A percentile compares a stretch with the other conserved stretches of the same genome.
Conservation (phyloP, 176 grass and related monocot species). For the Triticum monococcum region DNA sequence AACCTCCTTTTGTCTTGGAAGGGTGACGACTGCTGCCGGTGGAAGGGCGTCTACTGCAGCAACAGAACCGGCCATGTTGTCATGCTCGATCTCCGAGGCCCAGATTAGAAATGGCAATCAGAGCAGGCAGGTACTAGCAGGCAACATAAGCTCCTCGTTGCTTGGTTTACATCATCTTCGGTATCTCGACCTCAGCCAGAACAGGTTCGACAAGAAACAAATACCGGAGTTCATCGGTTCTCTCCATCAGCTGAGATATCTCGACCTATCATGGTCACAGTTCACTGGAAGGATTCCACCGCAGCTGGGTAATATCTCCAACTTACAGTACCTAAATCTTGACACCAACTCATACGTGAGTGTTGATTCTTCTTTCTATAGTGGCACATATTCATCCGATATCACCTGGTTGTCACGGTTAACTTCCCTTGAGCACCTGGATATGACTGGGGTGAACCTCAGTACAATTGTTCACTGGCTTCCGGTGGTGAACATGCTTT, state of each 20-base stretch:
- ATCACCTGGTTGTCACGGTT: conserved; percentile 24
- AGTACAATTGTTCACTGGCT: neutral
- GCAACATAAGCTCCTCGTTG: neutral
- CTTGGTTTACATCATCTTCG: neutral
- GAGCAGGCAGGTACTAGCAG: neutral
- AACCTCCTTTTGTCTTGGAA: neutral
- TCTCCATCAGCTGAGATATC: neutral
- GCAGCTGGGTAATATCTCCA: no score
- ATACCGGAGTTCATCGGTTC: neutral
- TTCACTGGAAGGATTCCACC: no score
- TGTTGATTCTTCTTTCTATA: no score
- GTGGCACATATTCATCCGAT: neutral
- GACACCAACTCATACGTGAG: no score
- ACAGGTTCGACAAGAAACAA: neutral
- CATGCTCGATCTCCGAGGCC: neutral
- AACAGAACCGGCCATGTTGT: neutral
- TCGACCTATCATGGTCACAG: neutral
- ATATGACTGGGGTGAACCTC: neutral
- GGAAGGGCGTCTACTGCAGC: neutral
- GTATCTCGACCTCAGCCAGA: neutral
- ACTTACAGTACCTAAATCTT: no score
- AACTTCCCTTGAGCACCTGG: conserved; percentile 1
- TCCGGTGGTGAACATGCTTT: neutral
- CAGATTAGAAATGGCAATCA: neutral
- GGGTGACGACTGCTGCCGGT: neutral